These are phyloP conservation scores for Fagopyrum homotropicum DNA, from an alignment of 148 eudicot genomes.

Conservation along the genomic window DNA sequence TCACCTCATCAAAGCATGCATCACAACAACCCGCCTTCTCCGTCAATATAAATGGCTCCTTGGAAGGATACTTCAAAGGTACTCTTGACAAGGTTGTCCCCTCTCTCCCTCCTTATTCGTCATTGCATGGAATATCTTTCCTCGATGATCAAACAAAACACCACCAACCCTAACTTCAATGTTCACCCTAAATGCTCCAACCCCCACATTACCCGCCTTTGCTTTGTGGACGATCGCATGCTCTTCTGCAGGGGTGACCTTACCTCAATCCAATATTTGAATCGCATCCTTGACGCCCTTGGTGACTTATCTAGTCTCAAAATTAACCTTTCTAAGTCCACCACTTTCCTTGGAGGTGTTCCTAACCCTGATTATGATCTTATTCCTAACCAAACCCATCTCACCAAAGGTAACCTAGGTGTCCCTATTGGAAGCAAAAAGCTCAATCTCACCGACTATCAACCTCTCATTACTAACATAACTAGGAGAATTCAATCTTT, in stretches of 20 bases:
- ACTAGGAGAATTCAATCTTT: neutral
- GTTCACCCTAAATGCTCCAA: neutral
- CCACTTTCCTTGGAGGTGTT: too few relatives aligned
- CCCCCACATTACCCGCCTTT: neutral
- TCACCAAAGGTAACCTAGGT: too few relatives aligned
- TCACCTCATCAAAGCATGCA: neutral
- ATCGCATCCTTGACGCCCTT: too few relatives aligned
- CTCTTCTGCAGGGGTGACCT: neutral
- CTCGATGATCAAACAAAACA: neutral
- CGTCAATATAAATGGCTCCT: too few relatives aligned
- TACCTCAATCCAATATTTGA: too few relatives aligned
- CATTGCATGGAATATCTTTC: neutral
- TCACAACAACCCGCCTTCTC: neutral
- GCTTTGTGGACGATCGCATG: neutral
- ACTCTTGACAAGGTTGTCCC: neutral
- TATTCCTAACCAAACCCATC: too few relatives aligned
- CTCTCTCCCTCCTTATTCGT: neutral
- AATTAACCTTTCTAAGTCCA: too few relatives aligned
- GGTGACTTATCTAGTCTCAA: too few relatives aligned
- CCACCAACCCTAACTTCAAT: neutral
- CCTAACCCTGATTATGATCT: too few relatives aligned
- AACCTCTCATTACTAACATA: neutral
- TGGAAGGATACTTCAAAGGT: neutral
- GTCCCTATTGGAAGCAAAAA: too few relatives aligned
- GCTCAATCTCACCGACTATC: too few relatives aligned